A percentile compares a stretch with the other conserved stretches of the same genome.
These are phyloP conservation scores for Apophysomyces elegans DNA, from an alignment of 371 early-diverging fungal species.

Conservation along the genomic window DNA sequence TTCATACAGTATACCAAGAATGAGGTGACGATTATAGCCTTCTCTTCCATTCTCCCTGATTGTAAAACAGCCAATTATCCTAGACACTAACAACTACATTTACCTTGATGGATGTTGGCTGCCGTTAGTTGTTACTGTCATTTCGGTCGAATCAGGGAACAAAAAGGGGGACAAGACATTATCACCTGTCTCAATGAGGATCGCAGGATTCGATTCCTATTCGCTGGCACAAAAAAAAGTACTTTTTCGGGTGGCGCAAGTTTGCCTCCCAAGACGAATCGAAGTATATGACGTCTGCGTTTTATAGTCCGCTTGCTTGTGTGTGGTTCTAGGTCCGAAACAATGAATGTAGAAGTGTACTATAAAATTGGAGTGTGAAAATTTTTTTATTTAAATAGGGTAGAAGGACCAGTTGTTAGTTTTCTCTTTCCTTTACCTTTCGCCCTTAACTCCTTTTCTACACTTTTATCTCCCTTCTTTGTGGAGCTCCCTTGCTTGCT, in stretches of 20 bases:
- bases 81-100: no score
- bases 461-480: constrained; percentile 8
- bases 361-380: constrained; percentile 5
- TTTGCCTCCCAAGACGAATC: not conserved
- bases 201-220: not conserved
- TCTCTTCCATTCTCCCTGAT: no score
- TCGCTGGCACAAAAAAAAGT: no score
- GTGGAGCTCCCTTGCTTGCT: constrained; percentile 14
- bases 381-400: constrained; percentile 5
- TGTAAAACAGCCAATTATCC: no score
- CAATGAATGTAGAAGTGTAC: constrained; percentile 5
- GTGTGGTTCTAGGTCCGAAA: constrained; percentile 3
- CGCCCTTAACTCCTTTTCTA: constrained; percentile 7
- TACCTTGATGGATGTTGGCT: no score
- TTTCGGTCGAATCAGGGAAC: no score
- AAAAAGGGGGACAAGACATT: no score
- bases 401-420: not conserved
- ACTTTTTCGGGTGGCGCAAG: no score
- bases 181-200: no score
- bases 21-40: no score
- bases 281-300: constrained; percentile 1
- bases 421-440: constrained; percentile 1
- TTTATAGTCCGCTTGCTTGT: not conserved
- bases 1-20: no score
- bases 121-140: no score